These are phyloP conservation scores for Jatropha curcas DNA, from an alignment of 345 rosid genomes.

Conservation along the genomic window DNA sequence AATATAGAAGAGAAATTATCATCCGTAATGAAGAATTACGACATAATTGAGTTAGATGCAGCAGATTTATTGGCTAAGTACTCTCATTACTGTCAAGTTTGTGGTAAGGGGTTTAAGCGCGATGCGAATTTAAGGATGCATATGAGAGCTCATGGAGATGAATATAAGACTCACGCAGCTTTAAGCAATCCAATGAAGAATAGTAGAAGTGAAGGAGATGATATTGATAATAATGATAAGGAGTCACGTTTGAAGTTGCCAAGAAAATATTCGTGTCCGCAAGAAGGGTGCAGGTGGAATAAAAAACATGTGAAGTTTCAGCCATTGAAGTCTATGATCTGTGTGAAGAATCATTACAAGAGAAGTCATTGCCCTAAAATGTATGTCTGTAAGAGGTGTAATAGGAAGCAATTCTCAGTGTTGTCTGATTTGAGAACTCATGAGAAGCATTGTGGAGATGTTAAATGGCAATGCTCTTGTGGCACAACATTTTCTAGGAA, in stretches of 20 bases:
- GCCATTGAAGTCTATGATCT: conserved; percentile 82
- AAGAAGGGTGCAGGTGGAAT: conserved; percentile 88
- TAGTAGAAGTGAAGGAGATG: not conserved
- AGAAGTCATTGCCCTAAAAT: conserved; percentile 91
- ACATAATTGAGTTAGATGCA: conserved; percentile 64
- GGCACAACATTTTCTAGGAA: conserved; percentile 87
- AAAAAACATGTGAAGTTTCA: conserved; percentile 77
- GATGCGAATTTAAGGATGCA: conserved; percentile 96
- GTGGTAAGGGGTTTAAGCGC: conserved; percentile 87
- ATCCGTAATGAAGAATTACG: conserved; percentile 20
- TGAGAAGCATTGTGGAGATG: conserved; percentile 86
- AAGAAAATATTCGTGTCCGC: conserved; percentile 76
- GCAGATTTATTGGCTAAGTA: conserved; percentile 70
- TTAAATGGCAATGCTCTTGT: conserved; percentile 84
- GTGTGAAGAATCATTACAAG: conserved; percentile 92
- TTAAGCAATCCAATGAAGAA: conserved; percentile 58
- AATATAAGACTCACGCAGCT: conserved; percentile 74
- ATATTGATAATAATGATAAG: conserved; percentile 14
- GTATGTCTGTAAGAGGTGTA: conserved; percentile 82
- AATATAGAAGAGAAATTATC: conserved; percentile 1
- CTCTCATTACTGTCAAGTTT: conserved; percentile 80
- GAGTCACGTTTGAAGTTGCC: no score
- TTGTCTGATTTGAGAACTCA: conserved; percentile 87
- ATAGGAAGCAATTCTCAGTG: conserved; percentile 79
- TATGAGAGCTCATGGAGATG: conserved; percentile 94